Base-by-base conservation (phyloP, 371 early-diverging fungal species). In the Spiromyces aspiralis region DNA sequence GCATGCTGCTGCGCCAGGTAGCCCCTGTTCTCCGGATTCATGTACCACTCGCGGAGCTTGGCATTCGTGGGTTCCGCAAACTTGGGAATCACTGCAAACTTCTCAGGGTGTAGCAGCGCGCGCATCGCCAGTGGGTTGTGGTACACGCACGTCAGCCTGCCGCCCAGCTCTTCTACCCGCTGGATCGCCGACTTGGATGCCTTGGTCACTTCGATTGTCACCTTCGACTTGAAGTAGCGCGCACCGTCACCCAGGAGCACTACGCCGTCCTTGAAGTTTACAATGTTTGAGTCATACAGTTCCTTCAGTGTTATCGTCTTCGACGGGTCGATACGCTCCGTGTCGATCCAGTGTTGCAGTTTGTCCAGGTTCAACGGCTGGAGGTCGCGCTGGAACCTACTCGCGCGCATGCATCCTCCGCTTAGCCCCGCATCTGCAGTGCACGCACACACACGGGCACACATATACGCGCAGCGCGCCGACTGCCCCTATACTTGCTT, bases 291-390 rank as follows among this genome's bases (percentile, higher is more conserved):
- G 47, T 81, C 77, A 49, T 80, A 66, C 23, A 95, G 78, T 25
- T 84, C 74, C 55, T 80, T 79, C 73, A 93, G 80, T 23, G 91
- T 90, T 51, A 96, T 90, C 2, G 80, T 69, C 54, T 85, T 75
- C 10, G 74, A 62, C 3, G 87, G 69, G 61, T 95, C 90, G 44
- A 96, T 62, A 25, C 95, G 77, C 13, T 91, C 90, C 0, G 70
- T 73, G 51, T 83, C 80, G 53, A 95, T 84, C 85, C 88, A 92
- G 66, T 85, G 83, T 69, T 94, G 91, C 59, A 96, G 67, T 35
- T 80, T 75, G 70, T 94, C 94, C 61, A 95, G 69, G 55, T 85
- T 84, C 56, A 94, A 61, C 47, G 79, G 76, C 60, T 80, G 79
- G 53, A 76, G 81, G 27, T 78, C 75, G 53, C 83, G 60, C 25